Percentiles rank a stretch among this genome's conserved stretches.
Conservation (phyloP, 2,329 filamentous ascomycete genomes). For the Pseudopyrenochaeta lycopersici region DNA sequence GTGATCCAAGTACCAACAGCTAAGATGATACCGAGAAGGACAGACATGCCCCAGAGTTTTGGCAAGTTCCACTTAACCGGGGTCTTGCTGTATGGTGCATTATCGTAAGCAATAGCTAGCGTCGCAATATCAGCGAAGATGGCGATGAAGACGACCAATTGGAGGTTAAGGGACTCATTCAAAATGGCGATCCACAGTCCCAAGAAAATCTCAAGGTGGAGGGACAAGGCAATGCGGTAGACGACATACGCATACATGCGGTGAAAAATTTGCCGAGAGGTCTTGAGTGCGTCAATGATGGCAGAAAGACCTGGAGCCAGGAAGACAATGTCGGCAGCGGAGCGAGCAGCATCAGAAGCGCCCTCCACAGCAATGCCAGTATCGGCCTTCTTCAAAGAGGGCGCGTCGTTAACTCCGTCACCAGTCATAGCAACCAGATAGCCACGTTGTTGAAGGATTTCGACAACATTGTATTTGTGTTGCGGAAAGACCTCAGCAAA, state of each 20-base stretch:
- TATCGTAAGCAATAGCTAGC: constrained; percentile 91
- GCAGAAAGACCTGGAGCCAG: constrained; percentile 89
- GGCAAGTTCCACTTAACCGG: constrained; percentile 96
- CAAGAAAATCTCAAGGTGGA: constrained; percentile 91
- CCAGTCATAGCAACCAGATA: constrained; percentile 96
- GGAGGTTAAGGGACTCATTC: constrained; percentile 83
- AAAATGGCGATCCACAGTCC: constrained; percentile 91
- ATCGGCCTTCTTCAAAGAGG: constrained; percentile 93
- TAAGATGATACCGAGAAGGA: constrained; percentile 82
- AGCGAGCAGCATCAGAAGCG: constrained; percentile 88
- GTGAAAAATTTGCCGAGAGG: constrained; percentile 93
- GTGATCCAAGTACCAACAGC: constrained; percentile 89
- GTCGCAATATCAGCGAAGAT: constrained; percentile 95
- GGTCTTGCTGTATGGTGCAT: constrained; percentile 83
- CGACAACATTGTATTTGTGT: constrained; percentile 94
- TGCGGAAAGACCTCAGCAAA: constrained; percentile 95
- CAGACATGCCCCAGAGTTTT: constrained; percentile 92
- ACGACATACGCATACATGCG: constrained; percentile 97
- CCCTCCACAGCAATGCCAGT: constrained; percentile 95
- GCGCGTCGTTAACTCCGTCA: constrained; percentile 94
- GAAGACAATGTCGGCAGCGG: constrained; percentile 93
- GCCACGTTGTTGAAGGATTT: constrained; percentile 91
- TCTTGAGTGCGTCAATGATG: constrained; percentile 93
- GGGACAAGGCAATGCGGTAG: constrained; percentile 90
- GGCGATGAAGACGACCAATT: constrained; percentile 91